phyloP scores from a whole-genome alignment of 2,329 filamentous ascomycete genomes.

The Apiospora saccharicola region DNA sequence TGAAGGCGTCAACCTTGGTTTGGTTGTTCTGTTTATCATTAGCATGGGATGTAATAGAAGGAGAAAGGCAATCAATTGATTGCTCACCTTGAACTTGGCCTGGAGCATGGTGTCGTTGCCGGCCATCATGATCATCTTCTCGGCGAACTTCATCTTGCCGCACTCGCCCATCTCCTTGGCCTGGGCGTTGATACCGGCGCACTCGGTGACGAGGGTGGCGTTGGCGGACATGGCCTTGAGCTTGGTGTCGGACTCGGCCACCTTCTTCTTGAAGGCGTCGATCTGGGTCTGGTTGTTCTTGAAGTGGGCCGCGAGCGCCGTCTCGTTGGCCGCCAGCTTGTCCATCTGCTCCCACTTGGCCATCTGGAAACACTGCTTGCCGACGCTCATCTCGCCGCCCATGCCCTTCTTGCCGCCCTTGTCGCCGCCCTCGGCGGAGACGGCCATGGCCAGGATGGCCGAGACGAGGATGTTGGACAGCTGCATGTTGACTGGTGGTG shows the following conservation, averaged over 20 bases:
- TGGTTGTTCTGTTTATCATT: slow-evolving; percentile 34
- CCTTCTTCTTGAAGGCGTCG: slow-evolving; percentile 47
- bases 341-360: slow-evolving; percentile 41
- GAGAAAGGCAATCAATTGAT: not conserved
- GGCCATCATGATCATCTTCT: slow-evolving; percentile 36
- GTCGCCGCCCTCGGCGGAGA: slow-evolving; percentile 29
- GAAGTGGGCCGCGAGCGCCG: slow-evolving; percentile 42
- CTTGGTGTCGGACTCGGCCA: slow-evolving; percentile 38
- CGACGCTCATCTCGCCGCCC: slow-evolving; percentile 27
- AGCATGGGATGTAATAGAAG: not conserved
- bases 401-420: slow-evolving; percentile 31
- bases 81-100: slow-evolving; percentile 37
- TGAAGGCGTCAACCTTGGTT: slow-evolving; percentile 44
- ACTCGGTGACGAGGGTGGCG: slow-evolving; percentile 45
- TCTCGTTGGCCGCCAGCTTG: slow-evolving; percentile 45
- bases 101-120: slow-evolving; percentile 43
- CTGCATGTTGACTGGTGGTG: slow-evolving; percentile 30
- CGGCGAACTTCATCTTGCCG: slow-evolving; percentile 38
- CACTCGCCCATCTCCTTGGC: slow-evolving; percentile 40
- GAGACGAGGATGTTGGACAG: slow-evolving; percentile 29
- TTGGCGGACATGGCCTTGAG: slow-evolving; percentile 45
- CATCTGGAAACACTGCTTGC: slow-evolving; percentile 42
- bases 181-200: slow-evolving; percentile 43
- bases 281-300: slow-evolving; percentile 46
- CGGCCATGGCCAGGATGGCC: slow-evolving; percentile 28